Evolutionary conservation across 352 stramenopile genomes (phyloP).

Genomic region (Globisporangium rhizosaccharum): DNA sequence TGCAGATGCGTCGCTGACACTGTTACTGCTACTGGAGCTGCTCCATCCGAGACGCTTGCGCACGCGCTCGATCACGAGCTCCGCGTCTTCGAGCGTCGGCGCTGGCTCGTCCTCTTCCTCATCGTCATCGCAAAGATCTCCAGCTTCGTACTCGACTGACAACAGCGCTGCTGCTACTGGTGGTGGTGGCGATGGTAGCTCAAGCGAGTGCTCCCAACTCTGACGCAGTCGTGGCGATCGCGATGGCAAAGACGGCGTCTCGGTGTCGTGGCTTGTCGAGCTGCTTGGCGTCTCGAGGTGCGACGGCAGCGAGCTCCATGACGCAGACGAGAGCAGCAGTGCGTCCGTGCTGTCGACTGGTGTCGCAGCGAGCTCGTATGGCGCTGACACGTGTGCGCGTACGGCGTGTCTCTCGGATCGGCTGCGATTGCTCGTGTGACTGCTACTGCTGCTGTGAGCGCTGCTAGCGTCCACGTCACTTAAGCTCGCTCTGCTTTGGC

Average conservation of each 20-base stretch:
- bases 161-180: too few species aligned
- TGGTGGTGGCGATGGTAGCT: too few species aligned
- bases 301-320: neutral
- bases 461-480: conserved; percentile 8
- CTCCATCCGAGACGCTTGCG: conserved; percentile 43
- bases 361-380: too few species aligned
- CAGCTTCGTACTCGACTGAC: too few species aligned
- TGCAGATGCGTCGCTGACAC: neutral
- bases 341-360: too few species aligned
- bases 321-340: too few species aligned
- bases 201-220: too few species aligned
- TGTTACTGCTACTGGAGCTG: conserved; percentile 2
- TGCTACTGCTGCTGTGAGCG: neutral
- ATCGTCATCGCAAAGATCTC: neutral
- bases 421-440: neutral
- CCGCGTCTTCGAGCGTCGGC: conserved; percentile 28
- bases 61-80: conserved; percentile 58
- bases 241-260: neutral
- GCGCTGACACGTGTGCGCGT: too few species aligned
- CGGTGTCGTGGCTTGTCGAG: too few species aligned
- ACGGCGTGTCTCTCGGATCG: too few species aligned
- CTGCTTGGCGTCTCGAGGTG: neutral
- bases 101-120: neutral
- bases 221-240: too few species aligned
- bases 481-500: neutral